Conservation (phyloP, 352 stramenopile genomes). For the Phytophthora cryptogea region DNA sequence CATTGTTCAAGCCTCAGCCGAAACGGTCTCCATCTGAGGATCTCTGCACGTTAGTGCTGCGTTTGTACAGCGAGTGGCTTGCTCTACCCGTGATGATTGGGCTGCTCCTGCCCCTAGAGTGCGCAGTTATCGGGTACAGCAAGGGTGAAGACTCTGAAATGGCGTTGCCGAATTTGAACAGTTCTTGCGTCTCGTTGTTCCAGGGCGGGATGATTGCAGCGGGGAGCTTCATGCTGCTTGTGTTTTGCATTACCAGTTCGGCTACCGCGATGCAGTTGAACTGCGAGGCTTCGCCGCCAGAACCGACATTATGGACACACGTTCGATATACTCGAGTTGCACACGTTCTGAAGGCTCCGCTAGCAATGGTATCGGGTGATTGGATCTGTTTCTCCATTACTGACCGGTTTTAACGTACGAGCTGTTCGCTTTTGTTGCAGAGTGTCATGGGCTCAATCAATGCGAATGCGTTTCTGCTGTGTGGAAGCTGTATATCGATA, state of each 20-base stretch:
- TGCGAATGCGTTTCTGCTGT: constrained; percentile 41
- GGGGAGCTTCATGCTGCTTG: constrained; percentile 25
- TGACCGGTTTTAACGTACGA: constrained; percentile 10
- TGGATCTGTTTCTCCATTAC: background rate
- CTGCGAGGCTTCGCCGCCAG: constrained; percentile 52
- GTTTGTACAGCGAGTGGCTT: constrained; percentile 61
- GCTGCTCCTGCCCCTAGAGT: constrained; percentile 62
- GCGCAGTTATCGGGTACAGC: constrained; percentile 51
- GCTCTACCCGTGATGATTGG: constrained; percentile 52
- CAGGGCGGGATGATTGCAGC: constrained; percentile 36
- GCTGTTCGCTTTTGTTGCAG: constrained; percentile 17
- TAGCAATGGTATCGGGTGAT: constrained; percentile 50
- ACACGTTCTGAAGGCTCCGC: constrained; percentile 43
- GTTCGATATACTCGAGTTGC: constrained; percentile 45
- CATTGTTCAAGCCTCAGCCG: constrained; percentile 70
- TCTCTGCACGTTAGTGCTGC: constrained; percentile 48
- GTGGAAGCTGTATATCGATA: constrained; percentile 25
- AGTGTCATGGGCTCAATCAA: constrained; percentile 47
- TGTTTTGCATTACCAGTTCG: constrained; percentile 40
- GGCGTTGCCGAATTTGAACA: constrained; percentile 31
- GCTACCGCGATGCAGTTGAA: constrained; percentile 61
- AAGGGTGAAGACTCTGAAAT: constrained; percentile 16
- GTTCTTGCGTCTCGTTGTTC: constrained; percentile 44
- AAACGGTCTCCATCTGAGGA: constrained; percentile 49
- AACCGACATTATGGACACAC: constrained; percentile 67